These are phyloP conservation scores for Gryganskiella cystojenkinii DNA, from an alignment of 192 early-diverging fungal species.

Conservation along the genomic window DNA sequence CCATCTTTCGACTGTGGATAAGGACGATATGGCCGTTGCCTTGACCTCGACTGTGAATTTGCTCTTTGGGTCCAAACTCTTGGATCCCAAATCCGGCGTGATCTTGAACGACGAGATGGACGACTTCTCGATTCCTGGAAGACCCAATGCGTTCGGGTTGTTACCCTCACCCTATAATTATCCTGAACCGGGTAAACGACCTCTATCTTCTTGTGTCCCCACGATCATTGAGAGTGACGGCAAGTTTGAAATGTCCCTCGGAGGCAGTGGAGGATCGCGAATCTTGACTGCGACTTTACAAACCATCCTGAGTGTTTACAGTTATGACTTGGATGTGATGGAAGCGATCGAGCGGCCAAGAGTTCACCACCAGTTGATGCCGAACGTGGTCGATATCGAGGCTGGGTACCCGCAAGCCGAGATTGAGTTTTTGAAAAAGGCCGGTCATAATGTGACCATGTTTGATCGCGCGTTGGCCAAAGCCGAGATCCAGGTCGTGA, in stretches of 20 bases:
- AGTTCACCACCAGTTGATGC: constrained; percentile 92
- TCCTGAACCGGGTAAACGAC: constrained; percentile 84
- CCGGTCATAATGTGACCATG: constrained; percentile 43
- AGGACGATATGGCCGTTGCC: constrained; percentile 78
- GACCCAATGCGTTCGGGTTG: constrained; percentile 82
- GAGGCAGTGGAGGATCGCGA: constrained; percentile 87
- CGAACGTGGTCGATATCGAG: constrained; percentile 62
- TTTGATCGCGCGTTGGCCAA: constrained; percentile 33
- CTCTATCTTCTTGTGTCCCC: constrained; percentile 75
- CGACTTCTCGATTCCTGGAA: constrained; percentile 87
- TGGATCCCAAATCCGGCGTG: constrained; percentile 89
- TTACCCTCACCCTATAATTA: constrained; percentile 89
- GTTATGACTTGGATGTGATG: constrained; percentile 72
- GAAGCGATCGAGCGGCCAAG: constrained; percentile 80
- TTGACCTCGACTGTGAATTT: constrained; percentile 91
- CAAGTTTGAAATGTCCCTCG: constrained; percentile 76
- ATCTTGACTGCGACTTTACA: constrained; percentile 80
- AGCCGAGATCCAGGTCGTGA: constrained; percentile 69
- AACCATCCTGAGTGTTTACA: constrained; percentile 79
- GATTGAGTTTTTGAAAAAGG: constrained; percentile 14
- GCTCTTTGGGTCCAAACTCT: constrained; percentile 88
- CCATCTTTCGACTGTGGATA: constrained; percentile 86
- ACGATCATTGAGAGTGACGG: constrained; percentile 75
- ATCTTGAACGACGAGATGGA: constrained; percentile 98
- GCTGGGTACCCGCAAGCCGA: constrained; percentile 13